Percentiles rank a stretch among this genome's conserved stretches.
Conservation (phyloP, 2,329 filamentous ascomycete genomes). For the Metarhizium robertsii region DNA sequence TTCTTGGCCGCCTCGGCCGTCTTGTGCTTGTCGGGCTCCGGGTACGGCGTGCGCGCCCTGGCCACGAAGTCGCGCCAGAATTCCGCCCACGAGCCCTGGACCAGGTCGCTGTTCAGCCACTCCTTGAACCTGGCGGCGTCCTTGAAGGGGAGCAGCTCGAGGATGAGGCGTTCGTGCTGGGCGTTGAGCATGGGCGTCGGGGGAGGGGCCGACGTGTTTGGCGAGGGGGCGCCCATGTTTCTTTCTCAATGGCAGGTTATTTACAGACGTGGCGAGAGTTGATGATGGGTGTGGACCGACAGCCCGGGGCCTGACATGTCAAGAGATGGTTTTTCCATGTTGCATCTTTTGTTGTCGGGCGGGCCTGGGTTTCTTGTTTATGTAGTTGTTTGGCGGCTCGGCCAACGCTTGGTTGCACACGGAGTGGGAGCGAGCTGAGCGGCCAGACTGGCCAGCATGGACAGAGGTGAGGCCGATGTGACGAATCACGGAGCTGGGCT, state of each 20-base stretch:
- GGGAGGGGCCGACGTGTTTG: not conserved
- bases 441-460: no score
- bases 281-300: no score
- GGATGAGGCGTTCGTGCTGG: constrained; percentile 28
- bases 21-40: constrained; percentile 24
- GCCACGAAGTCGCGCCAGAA: constrained; percentile 23
- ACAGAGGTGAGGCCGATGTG: not conserved
- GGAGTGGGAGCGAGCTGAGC: no score
- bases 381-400: no score
- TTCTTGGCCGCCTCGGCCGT: constrained; percentile 20
- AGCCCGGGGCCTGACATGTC: no score
- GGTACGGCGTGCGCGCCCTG: constrained; percentile 3
- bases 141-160: constrained; percentile 29
- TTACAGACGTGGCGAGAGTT: no score
- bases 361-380: no score
- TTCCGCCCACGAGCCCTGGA: constrained; percentile 28
- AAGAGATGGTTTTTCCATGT: no score
- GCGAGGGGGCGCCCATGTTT: not conserved
- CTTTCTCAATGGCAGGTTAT: not conserved
- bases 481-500: not conserved
- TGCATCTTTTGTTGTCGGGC: no score
- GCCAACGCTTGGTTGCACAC: no score
- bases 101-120: constrained; percentile 22
- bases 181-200: constrained; percentile 10
- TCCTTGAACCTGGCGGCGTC: constrained; percentile 22